Evolutionary conservation across 305 asterid genomes (phyloP).

Genomic region (Solanum hybrid): DNA sequence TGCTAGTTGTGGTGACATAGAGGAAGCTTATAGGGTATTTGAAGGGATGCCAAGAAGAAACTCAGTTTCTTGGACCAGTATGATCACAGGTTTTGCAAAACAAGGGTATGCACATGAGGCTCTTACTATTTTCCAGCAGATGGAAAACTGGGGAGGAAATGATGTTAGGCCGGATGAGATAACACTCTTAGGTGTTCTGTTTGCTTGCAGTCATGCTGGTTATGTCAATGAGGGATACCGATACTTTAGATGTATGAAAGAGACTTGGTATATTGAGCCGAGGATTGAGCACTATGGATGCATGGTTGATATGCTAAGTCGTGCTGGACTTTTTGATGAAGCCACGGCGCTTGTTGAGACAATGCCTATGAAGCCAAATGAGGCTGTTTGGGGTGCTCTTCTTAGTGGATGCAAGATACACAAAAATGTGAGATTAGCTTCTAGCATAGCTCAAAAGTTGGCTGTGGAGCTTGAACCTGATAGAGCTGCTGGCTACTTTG

Average conservation of each 20-base stretch:
- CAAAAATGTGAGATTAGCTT: slow-evolving; percentile 53
- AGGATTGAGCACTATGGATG: slow-evolving; percentile 65
- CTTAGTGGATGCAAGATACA: slow-evolving; percentile 74
- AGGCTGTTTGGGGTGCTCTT: slow-evolving; percentile 77
- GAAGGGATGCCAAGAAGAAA: slow-evolving; percentile 38
- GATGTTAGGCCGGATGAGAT: slow-evolving; percentile 45
- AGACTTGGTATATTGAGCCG: slow-evolving; percentile 49
- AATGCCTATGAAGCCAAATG: slow-evolving; percentile 82
- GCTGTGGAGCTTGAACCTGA: slow-evolving; percentile 35
- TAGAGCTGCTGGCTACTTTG: slow-evolving; percentile 48
- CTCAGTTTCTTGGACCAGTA: slow-evolving; percentile 64
- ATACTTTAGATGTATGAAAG: slow-evolving; percentile 44
- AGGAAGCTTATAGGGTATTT: slow-evolving; percentile 47
- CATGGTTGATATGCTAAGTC: slow-evolving; percentile 82
- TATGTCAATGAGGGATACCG: slow-evolving; percentile 46
- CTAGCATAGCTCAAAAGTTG: slow-evolving; percentile 37
- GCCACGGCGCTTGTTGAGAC: slow-evolving; percentile 45
- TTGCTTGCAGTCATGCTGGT: slow-evolving; percentile 82
- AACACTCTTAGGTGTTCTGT: slow-evolving; percentile 59
- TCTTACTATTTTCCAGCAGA: slow-evolving; percentile 44
- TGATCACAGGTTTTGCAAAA: slow-evolving; percentile 69
- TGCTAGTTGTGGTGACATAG: slow-evolving; percentile 72
- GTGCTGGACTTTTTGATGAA: slow-evolving; percentile 68
- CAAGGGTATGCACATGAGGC: slow-evolving; percentile 66
- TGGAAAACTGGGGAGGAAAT: slow-evolving; percentile 29